phyloP scores from a whole-genome alignment of 345 rosid genomes.

The Bruguiera sexangula region DNA sequence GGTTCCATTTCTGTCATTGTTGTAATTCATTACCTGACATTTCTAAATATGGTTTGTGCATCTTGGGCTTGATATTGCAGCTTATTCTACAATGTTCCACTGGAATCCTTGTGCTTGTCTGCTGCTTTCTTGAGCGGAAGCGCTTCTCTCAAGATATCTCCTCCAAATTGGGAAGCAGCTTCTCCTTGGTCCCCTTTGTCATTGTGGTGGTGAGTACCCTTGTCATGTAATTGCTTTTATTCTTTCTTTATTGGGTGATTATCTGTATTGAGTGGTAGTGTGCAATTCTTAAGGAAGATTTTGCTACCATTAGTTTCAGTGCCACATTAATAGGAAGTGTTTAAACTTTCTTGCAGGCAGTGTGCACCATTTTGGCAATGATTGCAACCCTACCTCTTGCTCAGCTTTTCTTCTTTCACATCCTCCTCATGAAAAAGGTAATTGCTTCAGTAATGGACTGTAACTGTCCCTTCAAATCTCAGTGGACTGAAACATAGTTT shows the following conservation, averaged over 20 bases:
- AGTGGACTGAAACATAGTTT: not conserved
- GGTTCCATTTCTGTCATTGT: constrained; percentile 35
- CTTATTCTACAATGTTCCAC: constrained; percentile 92
- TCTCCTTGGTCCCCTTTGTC: constrained; percentile 80
- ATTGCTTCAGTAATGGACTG: not conserved
- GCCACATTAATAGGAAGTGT: constrained; percentile 1
- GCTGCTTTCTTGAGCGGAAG: constrained; percentile 76
- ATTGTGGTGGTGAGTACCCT: constrained; percentile 81
- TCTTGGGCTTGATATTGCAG: constrained; percentile 78
- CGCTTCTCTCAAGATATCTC: constrained; percentile 63
- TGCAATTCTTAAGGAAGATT: too few relatives aligned
- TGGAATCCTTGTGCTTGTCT: constrained; percentile 75
- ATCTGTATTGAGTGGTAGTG: too few relatives aligned
- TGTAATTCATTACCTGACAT: constrained; percentile 47
- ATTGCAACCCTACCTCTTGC: constrained; percentile 89
- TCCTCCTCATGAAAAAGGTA: constrained; percentile 90
- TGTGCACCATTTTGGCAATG: constrained; percentile 90
- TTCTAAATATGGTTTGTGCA: constrained; percentile 46
- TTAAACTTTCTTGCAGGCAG: constrained; percentile 43
- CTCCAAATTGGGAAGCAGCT: constrained; percentile 93
- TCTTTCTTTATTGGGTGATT: not conserved
- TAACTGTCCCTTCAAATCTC: not conserved
- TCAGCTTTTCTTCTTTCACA: constrained; percentile 94
- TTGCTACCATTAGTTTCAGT: not conserved
- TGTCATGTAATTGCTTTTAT: not conserved